These are phyloP conservation scores for Clavariopsis aquatica DNA, from an alignment of 495 filamentous ascomycete genomes.

Conservation along the genomic window DNA sequence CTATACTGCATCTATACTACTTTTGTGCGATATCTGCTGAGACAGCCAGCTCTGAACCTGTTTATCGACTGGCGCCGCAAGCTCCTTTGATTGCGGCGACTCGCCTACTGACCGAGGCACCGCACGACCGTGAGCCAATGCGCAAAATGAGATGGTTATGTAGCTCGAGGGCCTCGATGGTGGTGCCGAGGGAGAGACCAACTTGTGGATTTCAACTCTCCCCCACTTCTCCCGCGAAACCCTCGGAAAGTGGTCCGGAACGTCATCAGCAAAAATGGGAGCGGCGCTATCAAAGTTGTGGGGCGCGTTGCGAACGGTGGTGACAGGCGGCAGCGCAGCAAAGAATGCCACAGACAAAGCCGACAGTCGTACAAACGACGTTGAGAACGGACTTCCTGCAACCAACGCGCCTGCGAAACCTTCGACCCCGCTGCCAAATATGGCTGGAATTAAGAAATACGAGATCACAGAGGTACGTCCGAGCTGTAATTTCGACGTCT, in stretches of 20 bases:
- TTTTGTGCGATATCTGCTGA: background rate
- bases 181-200: background rate
- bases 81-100: conserved; percentile 15
- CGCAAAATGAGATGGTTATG: conserved; percentile 12
- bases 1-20: conserved; percentile 33
- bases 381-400: conserved; percentile 22
- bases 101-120: conserved; percentile 29
- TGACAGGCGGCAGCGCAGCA: conserved; percentile 16
- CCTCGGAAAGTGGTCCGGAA: background rate
- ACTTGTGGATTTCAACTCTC: background rate
- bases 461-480: conserved; percentile 40
- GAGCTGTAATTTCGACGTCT: conserved; percentile 2
- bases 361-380: conserved; percentile 9
- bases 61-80: conserved; percentile 12
- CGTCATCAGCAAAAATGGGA: conserved; percentile 30
- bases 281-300: conserved; percentile 36
- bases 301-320: conserved; percentile 15
- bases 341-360: conserved; percentile 1
- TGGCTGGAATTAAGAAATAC: conserved; percentile 43
- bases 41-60: background rate
- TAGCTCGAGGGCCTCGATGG: conserved; percentile 1
- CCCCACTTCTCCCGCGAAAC: background rate
- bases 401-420: conserved; percentile 29
- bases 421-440: conserved; percentile 22
- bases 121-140: conserved; percentile 17